These are phyloP conservation scores for Hsuehochloa calcarea DNA, from an alignment of 176 grass and related monocot genomes.

Conservation along the genomic window DNA sequence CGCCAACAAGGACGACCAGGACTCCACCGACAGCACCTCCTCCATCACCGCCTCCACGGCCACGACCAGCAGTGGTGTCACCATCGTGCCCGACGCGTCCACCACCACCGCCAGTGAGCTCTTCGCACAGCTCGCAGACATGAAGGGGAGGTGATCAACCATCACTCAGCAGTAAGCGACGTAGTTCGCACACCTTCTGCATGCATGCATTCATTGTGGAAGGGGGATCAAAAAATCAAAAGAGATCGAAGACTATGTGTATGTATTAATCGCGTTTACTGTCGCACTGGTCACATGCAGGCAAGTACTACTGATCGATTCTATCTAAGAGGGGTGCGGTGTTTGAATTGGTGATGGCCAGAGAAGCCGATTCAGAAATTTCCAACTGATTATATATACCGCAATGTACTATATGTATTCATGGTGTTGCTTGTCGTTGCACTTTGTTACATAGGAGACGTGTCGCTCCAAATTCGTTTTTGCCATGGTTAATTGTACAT, in stretches of 20 bases:
- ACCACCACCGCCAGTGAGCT: slow-evolving; percentile 59
- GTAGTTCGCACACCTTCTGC: slow-evolving; percentile 3
- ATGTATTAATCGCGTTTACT: background rate
- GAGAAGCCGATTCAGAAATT: background rate
- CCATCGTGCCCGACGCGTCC: slow-evolving; percentile 44
- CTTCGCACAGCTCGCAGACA: slow-evolving; percentile 62
- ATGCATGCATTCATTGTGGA: background rate
- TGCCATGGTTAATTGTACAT: background rate
- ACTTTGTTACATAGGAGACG: background rate
- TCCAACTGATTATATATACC: background rate
- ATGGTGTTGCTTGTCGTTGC: background rate
- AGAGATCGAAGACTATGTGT: background rate
- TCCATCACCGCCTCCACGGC: background rate
- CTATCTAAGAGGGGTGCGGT: background rate
- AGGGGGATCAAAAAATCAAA: background rate
- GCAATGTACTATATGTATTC: background rate
- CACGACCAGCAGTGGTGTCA: background rate
- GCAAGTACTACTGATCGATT: background rate
- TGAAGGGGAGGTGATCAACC: slow-evolving; percentile 77
- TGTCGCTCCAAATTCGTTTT: background rate
- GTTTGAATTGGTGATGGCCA: background rate
- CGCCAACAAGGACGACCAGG: background rate
- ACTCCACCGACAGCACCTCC: background rate
- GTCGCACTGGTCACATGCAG: background rate
- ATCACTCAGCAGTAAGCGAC: background rate